Conservation (phyloP, 2,329 filamentous ascomycete genomes). For the Graphilbum fragrans region DNA sequence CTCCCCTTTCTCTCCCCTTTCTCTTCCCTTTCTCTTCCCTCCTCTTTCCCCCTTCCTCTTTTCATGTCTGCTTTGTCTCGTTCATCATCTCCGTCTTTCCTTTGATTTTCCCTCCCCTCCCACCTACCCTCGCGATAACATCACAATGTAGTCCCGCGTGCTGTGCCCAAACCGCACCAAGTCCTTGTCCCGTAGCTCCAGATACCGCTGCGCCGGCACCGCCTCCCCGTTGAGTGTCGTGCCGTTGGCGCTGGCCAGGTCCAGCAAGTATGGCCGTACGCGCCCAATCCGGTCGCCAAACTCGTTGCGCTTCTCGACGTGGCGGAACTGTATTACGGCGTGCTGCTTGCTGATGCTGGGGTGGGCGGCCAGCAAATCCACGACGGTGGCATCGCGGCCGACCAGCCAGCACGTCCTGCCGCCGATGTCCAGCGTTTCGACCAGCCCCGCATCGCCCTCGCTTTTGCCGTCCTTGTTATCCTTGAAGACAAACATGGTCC, state of each 20-base stretch:
- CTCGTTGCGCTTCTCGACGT: conserved; percentile 72
- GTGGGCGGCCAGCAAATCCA: conserved; percentile 76
- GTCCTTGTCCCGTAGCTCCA: conserved; percentile 82
- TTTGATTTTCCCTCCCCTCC: not conserved
- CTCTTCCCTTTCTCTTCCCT: too few relatives aligned
- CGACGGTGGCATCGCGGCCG: conserved; percentile 67
- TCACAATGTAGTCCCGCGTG: conserved; percentile 88
- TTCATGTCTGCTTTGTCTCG: not conserved
- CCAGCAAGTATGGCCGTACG: conserved; percentile 81
- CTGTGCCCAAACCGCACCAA: conserved; percentile 80
- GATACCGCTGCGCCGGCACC: conserved; percentile 64
- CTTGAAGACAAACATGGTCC: conserved; percentile 93
- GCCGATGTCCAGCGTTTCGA: conserved; percentile 71
- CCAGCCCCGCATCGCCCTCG: conserved; percentile 55
- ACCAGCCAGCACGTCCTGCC: conserved; percentile 81
- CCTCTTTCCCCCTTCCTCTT: too few relatives aligned
- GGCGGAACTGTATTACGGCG: conserved; percentile 85
- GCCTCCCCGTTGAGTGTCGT: conserved; percentile 68
- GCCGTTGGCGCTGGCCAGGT: conserved; percentile 87
- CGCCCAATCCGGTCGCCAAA: conserved; percentile 71
- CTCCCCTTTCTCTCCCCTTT: too few relatives aligned
- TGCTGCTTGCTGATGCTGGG: conserved; percentile 93
- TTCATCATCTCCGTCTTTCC: not conserved
- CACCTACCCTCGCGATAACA: conserved; percentile 48
- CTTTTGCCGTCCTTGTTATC: conserved; percentile 52